Conservation (phyloP, 2,329 filamentous ascomycete genomes). For the Colletotrichum cereale region DNA sequence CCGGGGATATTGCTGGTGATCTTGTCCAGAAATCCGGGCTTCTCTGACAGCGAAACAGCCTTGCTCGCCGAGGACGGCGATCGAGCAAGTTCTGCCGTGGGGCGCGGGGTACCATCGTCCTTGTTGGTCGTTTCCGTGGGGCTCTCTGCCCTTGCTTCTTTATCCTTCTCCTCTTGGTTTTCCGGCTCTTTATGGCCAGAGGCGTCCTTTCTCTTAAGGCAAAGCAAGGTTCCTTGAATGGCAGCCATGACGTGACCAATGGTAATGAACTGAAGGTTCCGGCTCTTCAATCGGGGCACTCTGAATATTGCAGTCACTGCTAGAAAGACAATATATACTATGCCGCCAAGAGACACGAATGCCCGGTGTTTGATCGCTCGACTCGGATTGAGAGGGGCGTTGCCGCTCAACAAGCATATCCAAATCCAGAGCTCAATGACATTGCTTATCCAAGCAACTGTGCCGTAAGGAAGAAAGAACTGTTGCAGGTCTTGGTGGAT, state of each 20-base stretch:
- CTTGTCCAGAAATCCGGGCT: not conserved
- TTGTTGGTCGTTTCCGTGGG: not conserved
- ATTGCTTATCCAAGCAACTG: not conserved
- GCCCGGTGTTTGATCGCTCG: slow-evolving; percentile 7
- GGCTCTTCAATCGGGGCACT: not conserved
- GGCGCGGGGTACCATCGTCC: not conserved
- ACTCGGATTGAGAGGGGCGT: not conserved
- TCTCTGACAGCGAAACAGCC: not conserved
- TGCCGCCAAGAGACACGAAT: not conserved
- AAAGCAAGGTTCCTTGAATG: not conserved
- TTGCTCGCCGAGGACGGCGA: not conserved
- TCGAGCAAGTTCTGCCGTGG: not conserved
- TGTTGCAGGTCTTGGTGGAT: not conserved
- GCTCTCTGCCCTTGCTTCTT: too few species aligned
- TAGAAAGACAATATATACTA: not conserved
- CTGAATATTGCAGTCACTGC: not conserved
- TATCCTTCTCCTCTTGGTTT: too few species aligned
- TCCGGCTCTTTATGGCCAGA: not conserved
- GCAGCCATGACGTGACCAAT: not conserved
- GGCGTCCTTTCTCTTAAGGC: not conserved
- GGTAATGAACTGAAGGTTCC: not conserved
- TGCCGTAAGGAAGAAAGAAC: slow-evolving; percentile 11
- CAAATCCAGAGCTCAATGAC: slow-evolving; percentile 2
- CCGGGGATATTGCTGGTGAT: not conserved
- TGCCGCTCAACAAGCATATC: not conserved